Evolutionary conservation across 768 basidiomycete species (phyloP).

Genomic region (Cubamyces lactineus): DNA sequence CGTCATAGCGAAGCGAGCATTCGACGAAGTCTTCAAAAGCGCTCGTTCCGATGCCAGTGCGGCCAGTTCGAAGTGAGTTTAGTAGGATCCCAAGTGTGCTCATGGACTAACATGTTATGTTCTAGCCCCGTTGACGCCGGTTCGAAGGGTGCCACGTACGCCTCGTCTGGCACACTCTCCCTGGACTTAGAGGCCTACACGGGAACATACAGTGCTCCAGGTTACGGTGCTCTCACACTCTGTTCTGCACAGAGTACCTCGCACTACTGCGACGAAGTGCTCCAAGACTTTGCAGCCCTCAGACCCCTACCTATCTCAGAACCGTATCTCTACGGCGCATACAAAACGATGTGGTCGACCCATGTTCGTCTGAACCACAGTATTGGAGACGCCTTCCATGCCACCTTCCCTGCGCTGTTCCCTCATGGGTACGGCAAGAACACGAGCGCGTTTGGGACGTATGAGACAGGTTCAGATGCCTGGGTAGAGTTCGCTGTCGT

Average conservation of each 20-base stretch:
- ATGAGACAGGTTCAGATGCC: slow-evolving; percentile 8
- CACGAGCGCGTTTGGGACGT: slow-evolving; percentile 21
- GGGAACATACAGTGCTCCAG: slow-evolving; percentile 42
- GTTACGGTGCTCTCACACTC: slow-evolving; percentile 44
- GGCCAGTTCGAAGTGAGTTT: background rate
- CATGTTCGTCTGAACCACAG: slow-evolving; percentile 39
- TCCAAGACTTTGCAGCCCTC: slow-evolving; percentile 32
- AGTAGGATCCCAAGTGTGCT: too few relatives aligned
- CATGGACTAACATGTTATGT: background rate
- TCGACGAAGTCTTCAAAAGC: slow-evolving; percentile 12
- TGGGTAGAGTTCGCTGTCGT: slow-evolving; percentile 4
- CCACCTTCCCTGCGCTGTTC: slow-evolving; percentile 36
- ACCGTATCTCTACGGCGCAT: slow-evolving; percentile 17
- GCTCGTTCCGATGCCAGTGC: background rate
- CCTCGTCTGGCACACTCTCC: background rate
- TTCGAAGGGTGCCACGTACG: too few relatives aligned
- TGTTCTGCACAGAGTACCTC: slow-evolving; percentile 37
- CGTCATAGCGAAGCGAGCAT: slow-evolving; percentile 4
- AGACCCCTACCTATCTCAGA: background rate
- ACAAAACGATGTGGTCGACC: slow-evolving; percentile 35
- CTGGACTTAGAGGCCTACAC: slow-evolving; percentile 33
- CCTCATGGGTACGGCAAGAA: slow-evolving; percentile 42
- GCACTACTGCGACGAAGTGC: slow-evolving; percentile 31
- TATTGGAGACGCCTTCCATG: slow-evolving; percentile 23
- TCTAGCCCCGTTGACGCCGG: background rate